Percentiles rank a stretch among this genome's conserved stretches.
Evolutionary conservation across 2,329 filamentous ascomycete genomes (phyloP).

Genomic region (Albophoma yamanashiensis): DNA sequence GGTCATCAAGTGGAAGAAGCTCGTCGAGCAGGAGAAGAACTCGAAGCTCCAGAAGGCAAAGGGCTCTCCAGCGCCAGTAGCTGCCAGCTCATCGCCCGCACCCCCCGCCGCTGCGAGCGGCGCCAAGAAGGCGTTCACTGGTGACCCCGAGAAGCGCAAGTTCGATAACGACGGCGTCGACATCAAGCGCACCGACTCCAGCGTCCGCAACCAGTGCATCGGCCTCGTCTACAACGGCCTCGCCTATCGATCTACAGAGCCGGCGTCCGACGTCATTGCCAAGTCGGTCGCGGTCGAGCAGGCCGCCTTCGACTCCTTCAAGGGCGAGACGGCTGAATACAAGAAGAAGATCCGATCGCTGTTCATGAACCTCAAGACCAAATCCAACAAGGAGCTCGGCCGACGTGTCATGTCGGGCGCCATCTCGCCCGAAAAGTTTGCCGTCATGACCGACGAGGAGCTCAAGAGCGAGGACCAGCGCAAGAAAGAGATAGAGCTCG

Average conservation of each 20-base stretch:
- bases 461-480: conserved; percentile 79
- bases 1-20: conserved; percentile 77
- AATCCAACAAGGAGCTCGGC: conserved; percentile 70
- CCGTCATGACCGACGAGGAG: conserved; percentile 81
- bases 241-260: conserved; percentile 57
- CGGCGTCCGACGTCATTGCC: conserved; percentile 60
- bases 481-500: conserved; percentile 62
- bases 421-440: conserved; percentile 63
- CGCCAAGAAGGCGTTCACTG: conserved; percentile 40
- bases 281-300: conserved; percentile 73
- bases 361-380: conserved; percentile 91
- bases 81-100: conserved; percentile 43
- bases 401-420: conserved; percentile 64
- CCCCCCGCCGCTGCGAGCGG: conserved; percentile 30
- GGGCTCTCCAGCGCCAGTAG: conserved; percentile 29
- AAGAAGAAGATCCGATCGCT: conserved; percentile 83
- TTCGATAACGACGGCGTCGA: conserved; percentile 75
- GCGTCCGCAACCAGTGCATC: conserved; percentile 72
- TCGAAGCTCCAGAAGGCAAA: conserved; percentile 32
- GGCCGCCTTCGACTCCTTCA: conserved; percentile 60
- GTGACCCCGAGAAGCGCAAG: conserved; percentile 68
- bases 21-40: conserved; percentile 56
- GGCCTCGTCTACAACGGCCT: conserved; percentile 92
- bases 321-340: conserved; percentile 66
- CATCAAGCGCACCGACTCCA: conserved; percentile 61